These are phyloP conservation scores for Fusarium begoniae DNA, from an alignment of 2,329 filamentous ascomycete species.

Conservation along the genomic window DNA sequence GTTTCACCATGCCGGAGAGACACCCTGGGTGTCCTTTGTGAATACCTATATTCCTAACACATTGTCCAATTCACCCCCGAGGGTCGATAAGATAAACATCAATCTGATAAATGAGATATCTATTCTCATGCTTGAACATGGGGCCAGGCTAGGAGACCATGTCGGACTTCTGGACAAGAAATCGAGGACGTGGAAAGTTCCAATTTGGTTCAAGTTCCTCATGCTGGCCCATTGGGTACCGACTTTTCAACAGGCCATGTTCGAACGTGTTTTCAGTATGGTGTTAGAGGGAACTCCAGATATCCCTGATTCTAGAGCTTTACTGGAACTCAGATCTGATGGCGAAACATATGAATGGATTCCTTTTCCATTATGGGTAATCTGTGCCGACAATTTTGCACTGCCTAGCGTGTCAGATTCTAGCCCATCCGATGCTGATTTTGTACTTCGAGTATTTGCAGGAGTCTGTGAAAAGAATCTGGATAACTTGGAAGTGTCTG, in stretches of 20 bases:
- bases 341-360: neutral
- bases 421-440: neutral
- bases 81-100: neutral
- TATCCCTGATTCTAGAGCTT: neutral
- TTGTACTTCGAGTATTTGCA: neutral
- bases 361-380: neutral
- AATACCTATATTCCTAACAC: neutral
- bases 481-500: neutral
- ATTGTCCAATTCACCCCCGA: neutral
- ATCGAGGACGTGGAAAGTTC: neutral
- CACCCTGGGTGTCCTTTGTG: neutral
- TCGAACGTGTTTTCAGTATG: neutral
- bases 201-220: constrained; percentile 1
- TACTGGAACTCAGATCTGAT: neutral
- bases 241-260: neutral
- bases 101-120: neutral
- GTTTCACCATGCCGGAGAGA: neutral
- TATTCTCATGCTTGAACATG: neutral
- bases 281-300: neutral
- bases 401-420: neutral
- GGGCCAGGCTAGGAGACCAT: neutral
- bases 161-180: neutral
- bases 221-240: neutral
- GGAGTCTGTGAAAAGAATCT: neutral
- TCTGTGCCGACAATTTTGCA: neutral